Evolutionary conservation across 257 asterid species (phyloP).

Genomic region (Solanum sejunctum): DNA sequence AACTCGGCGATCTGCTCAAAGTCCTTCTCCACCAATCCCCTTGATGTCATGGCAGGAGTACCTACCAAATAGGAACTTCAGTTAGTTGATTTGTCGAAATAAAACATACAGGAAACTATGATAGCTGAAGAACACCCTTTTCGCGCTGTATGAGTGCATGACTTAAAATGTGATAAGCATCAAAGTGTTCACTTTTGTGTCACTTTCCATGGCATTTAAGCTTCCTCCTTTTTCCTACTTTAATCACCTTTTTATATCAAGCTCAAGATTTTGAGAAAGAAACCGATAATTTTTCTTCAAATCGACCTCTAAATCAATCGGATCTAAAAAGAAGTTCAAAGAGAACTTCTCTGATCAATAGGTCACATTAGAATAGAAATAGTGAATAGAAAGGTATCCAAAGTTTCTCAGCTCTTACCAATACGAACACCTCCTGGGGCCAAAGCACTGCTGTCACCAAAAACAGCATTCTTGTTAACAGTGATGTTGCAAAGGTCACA

Average conservation of each 20-base stretch:
- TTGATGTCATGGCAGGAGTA: conserved; percentile 97
- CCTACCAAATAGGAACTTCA: conserved; percentile 24
- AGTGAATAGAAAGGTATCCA: background rate
- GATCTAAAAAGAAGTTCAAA: background rate
- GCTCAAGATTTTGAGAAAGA: background rate
- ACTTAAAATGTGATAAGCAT: background rate
- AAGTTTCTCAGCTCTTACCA: conserved; percentile 32
- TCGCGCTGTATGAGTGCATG: background rate
- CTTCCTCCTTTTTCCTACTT: too few species aligned
- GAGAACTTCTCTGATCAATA: background rate
- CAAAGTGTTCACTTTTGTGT: background rate
- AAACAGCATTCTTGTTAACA: conserved; percentile 96
- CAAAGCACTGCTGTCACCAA: conserved; percentile 99
- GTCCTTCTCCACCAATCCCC: conserved; percentile 96
- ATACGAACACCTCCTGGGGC: conserved; percentile 99
- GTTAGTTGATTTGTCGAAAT: background rate
- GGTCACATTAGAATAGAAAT: background rate
- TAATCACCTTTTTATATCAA: background rate
- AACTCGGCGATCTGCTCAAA: conserved; percentile 92
- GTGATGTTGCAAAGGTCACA: conserved; percentile 93
- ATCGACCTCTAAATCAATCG: background rate
- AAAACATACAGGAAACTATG: background rate
- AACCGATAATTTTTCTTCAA: background rate
- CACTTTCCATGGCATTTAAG: background rate
- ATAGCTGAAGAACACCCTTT: background rate